These are phyloP conservation scores for Hemerocallis citrina DNA, from an alignment of 106 monocot species.

Conservation along the genomic window DNA sequence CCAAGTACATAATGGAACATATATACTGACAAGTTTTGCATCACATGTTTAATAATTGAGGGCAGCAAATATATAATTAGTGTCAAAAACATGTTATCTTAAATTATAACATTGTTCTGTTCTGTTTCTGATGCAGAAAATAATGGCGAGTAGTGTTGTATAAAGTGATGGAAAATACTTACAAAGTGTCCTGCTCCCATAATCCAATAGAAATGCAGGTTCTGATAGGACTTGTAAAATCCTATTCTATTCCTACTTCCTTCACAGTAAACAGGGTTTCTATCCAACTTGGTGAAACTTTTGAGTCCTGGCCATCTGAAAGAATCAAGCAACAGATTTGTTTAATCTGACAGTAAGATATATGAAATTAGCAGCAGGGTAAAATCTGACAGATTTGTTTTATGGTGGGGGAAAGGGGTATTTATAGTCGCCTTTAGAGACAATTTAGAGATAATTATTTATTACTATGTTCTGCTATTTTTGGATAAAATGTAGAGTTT, in stretches of 20 bases:
- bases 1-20: too few relatives aligned
- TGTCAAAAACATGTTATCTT: too few relatives aligned
- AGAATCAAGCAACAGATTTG: not conserved
- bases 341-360: too few relatives aligned
- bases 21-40: not conserved
- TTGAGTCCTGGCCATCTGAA: conserved; percentile 72
- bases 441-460: too few relatives aligned
- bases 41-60: not conserved
- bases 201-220: conserved; percentile 90
- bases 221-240: conserved; percentile 58
- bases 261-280: conserved; percentile 57
- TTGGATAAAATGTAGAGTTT: too few relatives aligned
- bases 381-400: too few relatives aligned
- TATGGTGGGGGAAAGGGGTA: too few relatives aligned
- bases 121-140: too few relatives aligned
- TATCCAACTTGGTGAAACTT: conserved; percentile 25
- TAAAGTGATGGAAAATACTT: conserved; percentile 18
- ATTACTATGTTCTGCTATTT: too few relatives aligned
- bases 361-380: too few relatives aligned
- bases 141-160: not conserved
- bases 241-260: conserved; percentile 39
- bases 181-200: conserved; percentile 89
- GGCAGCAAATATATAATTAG: not conserved
- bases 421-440: too few relatives aligned
- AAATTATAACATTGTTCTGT: too few relatives aligned